phyloP scores from a whole-genome alignment of 768 basidiomycete species.

The Rhodotorula diobovata region DNA sequence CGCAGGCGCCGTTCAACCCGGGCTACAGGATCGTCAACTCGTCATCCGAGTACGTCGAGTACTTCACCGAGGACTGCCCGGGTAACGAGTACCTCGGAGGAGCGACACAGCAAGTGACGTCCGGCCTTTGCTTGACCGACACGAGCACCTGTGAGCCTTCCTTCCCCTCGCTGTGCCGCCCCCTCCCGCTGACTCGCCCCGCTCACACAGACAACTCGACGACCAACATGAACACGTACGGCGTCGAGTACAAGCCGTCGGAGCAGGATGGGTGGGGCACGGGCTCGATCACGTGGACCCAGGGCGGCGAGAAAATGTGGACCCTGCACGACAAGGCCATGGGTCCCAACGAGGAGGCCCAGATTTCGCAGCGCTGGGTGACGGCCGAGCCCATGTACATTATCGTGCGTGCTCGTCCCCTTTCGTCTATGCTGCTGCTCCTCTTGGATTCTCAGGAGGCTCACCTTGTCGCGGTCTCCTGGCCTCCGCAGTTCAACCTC shows the following conservation, averaged over 20 bases:
- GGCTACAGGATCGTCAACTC: constrained; percentile 10
- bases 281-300: constrained; percentile 79
- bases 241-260: not conserved
- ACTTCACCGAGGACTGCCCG: constrained; percentile 16
- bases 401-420: constrained; percentile 51
- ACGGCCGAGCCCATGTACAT: constrained; percentile 91
- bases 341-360: constrained; percentile 58
- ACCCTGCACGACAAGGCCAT: constrained; percentile 61
- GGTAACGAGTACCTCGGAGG: constrained; percentile 53
- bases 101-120: constrained; percentile 56
- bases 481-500: not conserved
- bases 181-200: not conserved
- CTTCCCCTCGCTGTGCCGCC: constrained; percentile 15
- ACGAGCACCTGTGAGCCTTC: constrained; percentile 14
- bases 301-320: constrained; percentile 66
- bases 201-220: not conserved
- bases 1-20: constrained; percentile 29
- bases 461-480: not conserved
- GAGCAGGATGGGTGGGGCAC: constrained; percentile 44
- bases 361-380: constrained; percentile 63
- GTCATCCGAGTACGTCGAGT: constrained; percentile 46
- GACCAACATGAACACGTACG: not conserved
- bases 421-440: constrained; percentile 49
- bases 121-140: constrained; percentile 54
- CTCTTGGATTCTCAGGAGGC: too few species aligned